Base-by-base conservation (phyloP, 2,329 filamentous ascomycete genomes). In the Paraconiothyrium brasiliense region DNA sequence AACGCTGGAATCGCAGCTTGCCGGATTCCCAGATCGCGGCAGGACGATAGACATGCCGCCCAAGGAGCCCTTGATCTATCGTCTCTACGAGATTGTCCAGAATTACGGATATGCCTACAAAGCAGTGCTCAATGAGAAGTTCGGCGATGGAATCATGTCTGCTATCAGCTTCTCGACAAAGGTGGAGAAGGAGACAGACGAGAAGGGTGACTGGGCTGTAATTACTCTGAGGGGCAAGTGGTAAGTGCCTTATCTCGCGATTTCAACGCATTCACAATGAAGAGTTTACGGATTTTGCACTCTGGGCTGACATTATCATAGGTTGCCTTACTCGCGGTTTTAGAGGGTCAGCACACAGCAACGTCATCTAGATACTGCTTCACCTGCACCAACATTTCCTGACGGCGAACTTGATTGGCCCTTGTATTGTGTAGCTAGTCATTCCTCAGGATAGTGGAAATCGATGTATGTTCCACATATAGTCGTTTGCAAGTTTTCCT, bases 31-130 rank as follows among this genome's bases (percentile, higher is more conserved):
- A 0, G 92, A 97, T 77, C 87, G 94, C 3, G 94, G 94, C 37
- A 85, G 89, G 57, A 86, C 89, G 0, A 87, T 92, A 1, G 90
- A 93, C 60, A 94, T 95, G 92, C 92, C 92, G 0, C 92, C 92
- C 0, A 89, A 87, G 61, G 93, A 97, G 76, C 93, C 93, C 4
- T 80, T 96, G 69, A 94, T 97, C 75, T 98, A 98, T 79, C 85
- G 94, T 2, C 79, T 97, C 62, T 97, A 93, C 78, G 94, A 98
- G 84, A 91, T 97, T 76, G 90, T 98, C 64, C 94, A 97, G 82
- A 98, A 97, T 79, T 97, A 97, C 74, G 94, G 94, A 1, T 96
- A 97, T 78, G 92, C 94, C 0, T 97, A 96, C 82, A 97, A 97
- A 85, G 94, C 93, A 0, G 87, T 98, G 4, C 78, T 97, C 79